Percentiles rank a stretch among this genome's conserved stretches.
Conservation (phyloP, 495 filamentous ascomycete genomes). For the Umbilicaria muhlenbergii region DNA sequence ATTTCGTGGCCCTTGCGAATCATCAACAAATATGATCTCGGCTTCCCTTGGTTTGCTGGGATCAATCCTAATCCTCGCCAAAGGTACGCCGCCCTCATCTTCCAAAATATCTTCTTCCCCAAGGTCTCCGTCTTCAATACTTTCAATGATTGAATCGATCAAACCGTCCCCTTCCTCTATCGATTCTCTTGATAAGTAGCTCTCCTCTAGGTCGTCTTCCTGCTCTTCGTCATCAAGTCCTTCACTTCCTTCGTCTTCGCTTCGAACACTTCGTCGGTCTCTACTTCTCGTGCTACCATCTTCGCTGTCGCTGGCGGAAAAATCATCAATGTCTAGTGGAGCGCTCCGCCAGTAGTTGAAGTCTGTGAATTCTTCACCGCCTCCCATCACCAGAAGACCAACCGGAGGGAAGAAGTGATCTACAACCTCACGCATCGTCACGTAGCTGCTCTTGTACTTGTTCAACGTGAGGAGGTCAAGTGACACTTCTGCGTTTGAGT, state of each 20-base stretch:
- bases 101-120: conserved; percentile 4
- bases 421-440: conserved; percentile 87
- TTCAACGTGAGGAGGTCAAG: conserved; percentile 81
- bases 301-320: conserved; percentile 61
- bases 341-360: conserved; percentile 78
- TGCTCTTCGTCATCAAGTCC: conserved; percentile 29
- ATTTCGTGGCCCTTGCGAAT: too few species aligned
- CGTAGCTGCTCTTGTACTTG: conserved; percentile 92
- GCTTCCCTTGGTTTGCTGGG: too few species aligned
- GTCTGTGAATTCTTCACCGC: conserved; percentile 76
- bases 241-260: conserved; percentile 23
- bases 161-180: conserved; percentile 31
- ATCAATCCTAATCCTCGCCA: not conserved
- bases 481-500: conserved; percentile 93
- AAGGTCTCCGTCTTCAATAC: conserved; percentile 9
- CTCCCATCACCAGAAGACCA: conserved; percentile 55
- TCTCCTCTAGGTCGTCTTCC: conserved; percentile 35
- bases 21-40: too few species aligned
- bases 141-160: conserved; percentile 24
- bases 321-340: conserved; percentile 59
- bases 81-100: conserved; percentile 3
- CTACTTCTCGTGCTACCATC: conserved; percentile 16
- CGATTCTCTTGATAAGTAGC: conserved; percentile 42
- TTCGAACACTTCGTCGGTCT: conserved; percentile 8
- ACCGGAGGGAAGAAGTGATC: conserved; percentile 94